phyloP scores from a whole-genome alignment of 768 basidiomycete genomes.

The Podaxis sp. region DNA sequence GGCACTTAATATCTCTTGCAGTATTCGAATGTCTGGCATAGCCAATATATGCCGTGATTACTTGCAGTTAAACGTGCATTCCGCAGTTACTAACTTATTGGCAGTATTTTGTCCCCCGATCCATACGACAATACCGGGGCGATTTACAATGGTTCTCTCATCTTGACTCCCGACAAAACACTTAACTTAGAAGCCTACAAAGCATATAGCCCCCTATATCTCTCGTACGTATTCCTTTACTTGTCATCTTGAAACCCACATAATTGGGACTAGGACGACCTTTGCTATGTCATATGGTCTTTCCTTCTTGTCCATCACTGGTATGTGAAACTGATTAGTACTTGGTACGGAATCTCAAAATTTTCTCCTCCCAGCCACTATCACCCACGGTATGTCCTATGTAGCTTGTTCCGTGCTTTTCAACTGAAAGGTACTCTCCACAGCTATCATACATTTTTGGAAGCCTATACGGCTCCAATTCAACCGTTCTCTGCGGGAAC shows the following conservation, averaged over 20 bases:
- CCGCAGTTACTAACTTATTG: not conserved
- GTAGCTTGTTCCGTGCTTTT: not conserved
- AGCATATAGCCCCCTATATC: conserved; percentile 42
- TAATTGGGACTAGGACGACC: conserved; percentile 33
- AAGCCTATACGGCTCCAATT: conserved; percentile 53
- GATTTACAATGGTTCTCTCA: conserved; percentile 36
- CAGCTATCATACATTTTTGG: conserved; percentile 50
- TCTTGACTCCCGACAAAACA: conserved; percentile 34
- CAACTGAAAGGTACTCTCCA: not conserved
- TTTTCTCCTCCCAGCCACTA: conserved; percentile 30
- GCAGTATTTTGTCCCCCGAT: conserved; percentile 38
- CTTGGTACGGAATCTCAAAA: not conserved
- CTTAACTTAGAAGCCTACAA: conserved; percentile 42
- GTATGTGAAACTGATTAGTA: conserved; percentile 18
- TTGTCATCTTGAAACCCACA: not conserved
- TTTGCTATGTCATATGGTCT: conserved; percentile 56
- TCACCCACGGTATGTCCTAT: conserved; percentile 33
- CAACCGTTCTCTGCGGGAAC: conserved; percentile 44
- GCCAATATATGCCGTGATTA: conserved; percentile 54
- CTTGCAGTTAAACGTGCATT: not conserved
- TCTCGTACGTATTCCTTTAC: conserved; percentile 32
- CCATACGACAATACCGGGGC: conserved; percentile 60
- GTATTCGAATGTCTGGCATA: conserved; percentile 54
- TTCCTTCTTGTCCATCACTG: conserved; percentile 62
- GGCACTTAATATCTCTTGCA: conserved; percentile 17